Base-by-base conservation (phyloP, 2,329 filamentous ascomycete genomes). In the Aspergillus piperis region DNA sequence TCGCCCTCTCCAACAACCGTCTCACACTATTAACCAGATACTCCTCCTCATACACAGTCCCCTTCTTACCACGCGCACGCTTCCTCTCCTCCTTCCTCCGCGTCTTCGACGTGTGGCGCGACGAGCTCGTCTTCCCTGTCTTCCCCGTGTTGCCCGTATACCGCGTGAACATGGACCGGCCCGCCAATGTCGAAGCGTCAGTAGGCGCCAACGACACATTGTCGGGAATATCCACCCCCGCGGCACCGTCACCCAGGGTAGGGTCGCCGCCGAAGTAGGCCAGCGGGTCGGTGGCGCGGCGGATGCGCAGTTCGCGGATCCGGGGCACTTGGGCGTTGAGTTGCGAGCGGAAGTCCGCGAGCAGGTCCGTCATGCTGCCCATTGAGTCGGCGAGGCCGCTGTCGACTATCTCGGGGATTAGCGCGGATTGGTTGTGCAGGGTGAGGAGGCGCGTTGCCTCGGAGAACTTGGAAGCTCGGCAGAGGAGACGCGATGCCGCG, bases 31-130 rank as follows among this genome's bases (percentile, higher is more conserved):
- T 95, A 60, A 96, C 88, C 5, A 99, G 85, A 75, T 99, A 99
- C 76, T 98, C 95, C 73, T 98, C 94, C 76, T 99, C 95, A 75
- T 99, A 99, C 5, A 99, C 91, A 15, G 91, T 96, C 10, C 95
- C 95, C 81, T 98, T 98, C 75, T 96, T 94, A 23, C 95, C 95
- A 7, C 92, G 83, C 0, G 95, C 95, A 15, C 94, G 87, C 84
- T 99, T 99, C 75, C 96, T 88, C 81, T 99, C 95, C 77, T 99
- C 95, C 19, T 92, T 84, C 23, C 89, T 84, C 55, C 92, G 87
- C 72, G 96, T 97, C 82, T 95, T 96, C 71, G 87, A 90, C 42
- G 92, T 96, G 60, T 90, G 90, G 11, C 92, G 85, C 53, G 2
- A 87, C 83, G 19, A 91, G 63, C 58, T 73, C 61, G 63, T 71